Evolutionary conservation across 345 rosid species (phyloP).

Genomic region (Rhodamnia argentea): DNA sequence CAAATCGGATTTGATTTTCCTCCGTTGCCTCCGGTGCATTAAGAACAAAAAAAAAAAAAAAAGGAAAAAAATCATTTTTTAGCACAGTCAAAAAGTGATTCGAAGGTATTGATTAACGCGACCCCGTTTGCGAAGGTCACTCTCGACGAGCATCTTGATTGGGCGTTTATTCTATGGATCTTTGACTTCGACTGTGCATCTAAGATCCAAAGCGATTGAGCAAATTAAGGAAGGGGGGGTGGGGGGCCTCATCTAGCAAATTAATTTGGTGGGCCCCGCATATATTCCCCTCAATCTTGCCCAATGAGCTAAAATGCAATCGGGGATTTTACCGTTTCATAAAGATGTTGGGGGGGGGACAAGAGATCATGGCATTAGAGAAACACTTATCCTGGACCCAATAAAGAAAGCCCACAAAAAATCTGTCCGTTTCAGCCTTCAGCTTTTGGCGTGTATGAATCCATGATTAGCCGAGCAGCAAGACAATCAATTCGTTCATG

Average conservation of each 20-base stretch:
- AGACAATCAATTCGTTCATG: background rate
- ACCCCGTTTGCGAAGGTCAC: background rate
- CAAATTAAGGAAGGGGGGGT: background rate
- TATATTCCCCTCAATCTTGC: constrained; percentile 39
- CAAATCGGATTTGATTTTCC: too few species aligned
- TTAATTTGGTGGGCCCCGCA: constrained; percentile 22
- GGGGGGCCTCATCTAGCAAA: background rate
- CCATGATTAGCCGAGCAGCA: background rate
- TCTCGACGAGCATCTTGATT: background rate
- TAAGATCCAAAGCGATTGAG: background rate
- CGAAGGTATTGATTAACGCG: background rate
- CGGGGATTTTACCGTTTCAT: constrained; percentile 13
- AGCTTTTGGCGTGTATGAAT: background rate
- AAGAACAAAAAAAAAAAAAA: too few species aligned
- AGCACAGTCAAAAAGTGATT: background rate
- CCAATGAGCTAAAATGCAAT: constrained; percentile 8
- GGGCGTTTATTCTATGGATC: background rate
- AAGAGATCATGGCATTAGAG: constrained; percentile 24
- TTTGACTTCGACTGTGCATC: background rate
- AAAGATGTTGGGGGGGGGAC: constrained; percentile 32
- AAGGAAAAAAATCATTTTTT: too few species aligned
- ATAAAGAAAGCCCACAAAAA: background rate
- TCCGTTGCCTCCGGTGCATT: too few species aligned
- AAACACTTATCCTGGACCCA: background rate
- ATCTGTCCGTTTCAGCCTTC: background rate